These are phyloP conservation scores for Cicer chorassanicum DNA, from an alignment of 306 rosid species.

Conservation along the genomic window DNA sequence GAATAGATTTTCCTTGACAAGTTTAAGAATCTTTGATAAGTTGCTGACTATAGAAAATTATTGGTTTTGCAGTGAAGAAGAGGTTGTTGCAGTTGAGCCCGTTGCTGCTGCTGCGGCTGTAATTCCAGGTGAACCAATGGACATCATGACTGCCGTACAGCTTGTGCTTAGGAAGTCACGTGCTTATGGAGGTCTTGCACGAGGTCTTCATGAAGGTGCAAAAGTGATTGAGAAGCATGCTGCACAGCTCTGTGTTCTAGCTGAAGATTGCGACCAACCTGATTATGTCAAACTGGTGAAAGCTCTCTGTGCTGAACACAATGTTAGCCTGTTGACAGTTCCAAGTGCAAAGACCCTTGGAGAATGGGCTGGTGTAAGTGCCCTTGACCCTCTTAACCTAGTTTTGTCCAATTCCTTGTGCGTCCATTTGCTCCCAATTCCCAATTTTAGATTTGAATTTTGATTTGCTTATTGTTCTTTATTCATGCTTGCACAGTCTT, in stretches of 20 bases:
- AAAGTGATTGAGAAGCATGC: slow-evolving; percentile 25
- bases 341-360: slow-evolving; percentile 27
- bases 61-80: slow-evolving; percentile 9
- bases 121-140: slow-evolving; percentile 30
- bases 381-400: background rate
- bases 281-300: slow-evolving; percentile 27
- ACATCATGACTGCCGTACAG: slow-evolving; percentile 27
- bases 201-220: slow-evolving; percentile 29
- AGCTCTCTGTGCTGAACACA: slow-evolving; percentile 24
- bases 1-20: background rate
- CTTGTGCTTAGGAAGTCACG: slow-evolving; percentile 24
- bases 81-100: slow-evolving; percentile 20
- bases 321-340: slow-evolving; percentile 29
- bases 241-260: slow-evolving; percentile 32
- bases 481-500: background rate
- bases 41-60: background rate
- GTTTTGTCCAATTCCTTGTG: background rate
- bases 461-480: background rate
- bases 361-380: slow-evolving; percentile 34
- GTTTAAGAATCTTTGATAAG: background rate
- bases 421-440: background rate
- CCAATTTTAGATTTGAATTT: background rate
- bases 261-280: slow-evolving; percentile 33
- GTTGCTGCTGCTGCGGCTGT: background rate
- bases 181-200: slow-evolving; percentile 21